A percentile compares a stretch with the other conserved stretches of the same genome.
Conservation (phyloP, 208 protist genomes). For the Leishmania amazonensis region DNA sequence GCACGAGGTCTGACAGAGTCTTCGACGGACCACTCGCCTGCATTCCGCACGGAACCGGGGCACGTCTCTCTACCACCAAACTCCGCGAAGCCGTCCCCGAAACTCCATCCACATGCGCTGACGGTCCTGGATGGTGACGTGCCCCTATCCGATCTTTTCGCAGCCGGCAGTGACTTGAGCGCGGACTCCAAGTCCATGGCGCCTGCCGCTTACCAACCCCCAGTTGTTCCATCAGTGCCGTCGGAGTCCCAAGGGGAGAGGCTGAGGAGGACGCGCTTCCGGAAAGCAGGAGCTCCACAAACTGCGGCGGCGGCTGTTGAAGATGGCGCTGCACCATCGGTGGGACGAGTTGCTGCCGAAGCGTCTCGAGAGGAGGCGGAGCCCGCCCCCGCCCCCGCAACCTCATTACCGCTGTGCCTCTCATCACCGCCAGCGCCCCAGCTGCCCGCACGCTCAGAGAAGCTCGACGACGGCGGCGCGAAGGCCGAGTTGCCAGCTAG, state of each 20-base stretch:
- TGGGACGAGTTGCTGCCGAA: too few species aligned
- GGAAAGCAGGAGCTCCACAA: background rate
- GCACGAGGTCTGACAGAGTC: background rate
- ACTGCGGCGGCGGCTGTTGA: background rate
- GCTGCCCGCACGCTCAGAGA: background rate
- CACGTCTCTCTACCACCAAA: background rate
- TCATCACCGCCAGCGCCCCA: background rate
- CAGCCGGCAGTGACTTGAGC: background rate
- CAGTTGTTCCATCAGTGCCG: background rate
- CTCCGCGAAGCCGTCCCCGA: background rate
- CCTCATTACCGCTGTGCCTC: background rate
- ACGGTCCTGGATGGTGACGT: background rate
- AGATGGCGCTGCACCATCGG: background rate
- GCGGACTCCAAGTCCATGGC: background rate
- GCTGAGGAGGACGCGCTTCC: background rate
- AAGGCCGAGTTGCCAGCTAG: background rate
- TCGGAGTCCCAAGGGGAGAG: background rate
- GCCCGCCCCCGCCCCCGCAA: background rate
- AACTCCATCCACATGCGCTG: background rate
- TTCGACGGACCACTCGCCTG: background rate
- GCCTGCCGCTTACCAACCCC: background rate
- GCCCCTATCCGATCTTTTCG: conserved; percentile 1
- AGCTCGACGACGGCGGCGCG: background rate
- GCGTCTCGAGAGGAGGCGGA: background rate
- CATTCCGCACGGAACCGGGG: background rate